phyloP scores from a whole-genome alignment of 345 rosid genomes.

The Ceriops zippeliana region DNA sequence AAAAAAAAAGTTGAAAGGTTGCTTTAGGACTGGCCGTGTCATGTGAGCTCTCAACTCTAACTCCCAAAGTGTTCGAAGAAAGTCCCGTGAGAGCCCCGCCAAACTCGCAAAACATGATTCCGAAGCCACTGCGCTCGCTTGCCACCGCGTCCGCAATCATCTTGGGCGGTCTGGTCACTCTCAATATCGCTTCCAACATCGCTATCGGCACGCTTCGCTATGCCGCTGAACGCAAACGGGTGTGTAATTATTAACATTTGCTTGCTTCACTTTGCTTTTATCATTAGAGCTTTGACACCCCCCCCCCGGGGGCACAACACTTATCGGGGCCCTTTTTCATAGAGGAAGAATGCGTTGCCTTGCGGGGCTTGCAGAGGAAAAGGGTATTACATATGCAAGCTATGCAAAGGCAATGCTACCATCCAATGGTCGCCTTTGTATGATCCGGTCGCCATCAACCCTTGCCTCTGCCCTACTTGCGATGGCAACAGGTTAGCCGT shows the following conservation, averaged over 20 bases:
- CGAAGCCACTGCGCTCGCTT: conserved; percentile 41
- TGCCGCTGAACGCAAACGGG: conserved; percentile 40
- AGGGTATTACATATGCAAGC: conserved; percentile 79
- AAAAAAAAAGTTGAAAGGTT: too few relatives aligned
- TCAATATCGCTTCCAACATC: conserved; percentile 39
- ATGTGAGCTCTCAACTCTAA: not conserved
- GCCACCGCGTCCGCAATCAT: conserved; percentile 32
- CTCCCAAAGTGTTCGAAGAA: conserved; percentile 38
- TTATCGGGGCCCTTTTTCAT: conserved; percentile 2
- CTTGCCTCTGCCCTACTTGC: conserved; percentile 89
- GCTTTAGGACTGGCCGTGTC: too few relatives aligned
- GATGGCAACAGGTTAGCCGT: conserved; percentile 69
- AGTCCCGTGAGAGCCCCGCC: conserved; percentile 24
- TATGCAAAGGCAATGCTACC: conserved; percentile 70
- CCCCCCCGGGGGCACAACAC: not conserved
- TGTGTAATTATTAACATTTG: conserved; percentile 6
- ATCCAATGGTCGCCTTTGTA: conserved; percentile 74
- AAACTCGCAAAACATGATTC: conserved; percentile 33
- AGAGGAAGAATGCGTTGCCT: conserved; percentile 48
- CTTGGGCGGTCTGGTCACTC: conserved; percentile 41
- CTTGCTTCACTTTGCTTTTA: not conserved
- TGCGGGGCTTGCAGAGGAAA: conserved; percentile 68
- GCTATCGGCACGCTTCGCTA: conserved; percentile 40
- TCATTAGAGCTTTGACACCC: not conserved
- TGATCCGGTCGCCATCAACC: conserved; percentile 74